phyloP scores from a whole-genome alignment of 2,329 filamentous ascomycete genomes.

The Aureobasidium sp. region DNA sequence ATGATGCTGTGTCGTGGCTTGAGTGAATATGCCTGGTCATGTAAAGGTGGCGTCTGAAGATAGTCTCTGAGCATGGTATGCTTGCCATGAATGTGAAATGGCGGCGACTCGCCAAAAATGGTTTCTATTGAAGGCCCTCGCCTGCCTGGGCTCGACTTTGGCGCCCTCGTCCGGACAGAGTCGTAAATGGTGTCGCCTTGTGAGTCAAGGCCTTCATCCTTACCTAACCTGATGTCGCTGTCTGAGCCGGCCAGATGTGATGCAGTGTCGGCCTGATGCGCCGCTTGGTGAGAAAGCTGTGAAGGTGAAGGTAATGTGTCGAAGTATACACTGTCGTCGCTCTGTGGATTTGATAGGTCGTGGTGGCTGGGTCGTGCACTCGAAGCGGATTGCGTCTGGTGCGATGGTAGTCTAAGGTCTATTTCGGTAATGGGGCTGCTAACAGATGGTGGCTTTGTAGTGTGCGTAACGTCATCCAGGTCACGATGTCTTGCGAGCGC shows the following conservation, averaged over 20 bases:
- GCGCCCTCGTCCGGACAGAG: conserved; percentile 65
- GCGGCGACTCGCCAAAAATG: conserved; percentile 67
- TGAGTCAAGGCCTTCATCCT: conserved; percentile 72
- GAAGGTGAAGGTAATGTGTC: background rate
- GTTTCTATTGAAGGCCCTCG: conserved; percentile 67
- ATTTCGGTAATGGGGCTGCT: conserved; percentile 10
- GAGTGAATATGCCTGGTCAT: conserved; percentile 29
- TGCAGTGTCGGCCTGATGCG: conserved; percentile 46
- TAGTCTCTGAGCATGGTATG: conserved; percentile 38
- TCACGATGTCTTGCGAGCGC: conserved; percentile 33
- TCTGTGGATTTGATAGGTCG: background rate
- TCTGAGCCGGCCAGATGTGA: conserved; percentile 62
- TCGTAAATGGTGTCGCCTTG: conserved; percentile 73
- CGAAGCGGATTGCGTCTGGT: background rate
- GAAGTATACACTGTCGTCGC: conserved; percentile 43
- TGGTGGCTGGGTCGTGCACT: background rate
- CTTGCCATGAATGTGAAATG: conserved; percentile 23
- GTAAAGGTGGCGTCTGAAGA: conserved; percentile 41
- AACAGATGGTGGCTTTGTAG: background rate
- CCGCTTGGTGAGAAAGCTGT: background rate
- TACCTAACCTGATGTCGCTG: conserved; percentile 59
- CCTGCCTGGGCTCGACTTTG: conserved; percentile 57
- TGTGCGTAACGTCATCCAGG: conserved; percentile 23
- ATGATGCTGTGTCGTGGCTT: conserved; percentile 39
- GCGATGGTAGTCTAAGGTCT: conserved; percentile 10